Evolutionary conservation across 208 protist species (phyloP).

Genomic region (Trichomonas vaginalis): DNA sequence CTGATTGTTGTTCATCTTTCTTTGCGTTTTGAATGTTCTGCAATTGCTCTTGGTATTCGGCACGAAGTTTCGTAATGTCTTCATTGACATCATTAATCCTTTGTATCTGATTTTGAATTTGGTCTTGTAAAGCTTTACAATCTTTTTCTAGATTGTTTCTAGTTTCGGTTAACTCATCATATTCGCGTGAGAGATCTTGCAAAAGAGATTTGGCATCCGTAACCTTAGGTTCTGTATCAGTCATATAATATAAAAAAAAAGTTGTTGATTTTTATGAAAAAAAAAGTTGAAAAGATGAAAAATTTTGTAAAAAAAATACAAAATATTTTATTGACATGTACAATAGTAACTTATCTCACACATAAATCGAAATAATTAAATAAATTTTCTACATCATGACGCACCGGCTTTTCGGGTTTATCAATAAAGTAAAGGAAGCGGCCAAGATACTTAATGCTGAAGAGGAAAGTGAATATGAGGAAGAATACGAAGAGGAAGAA

Average conservation of each 20-base stretch:
- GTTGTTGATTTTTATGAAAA: no score
- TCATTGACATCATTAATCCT: neutral
- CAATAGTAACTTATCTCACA: no score
- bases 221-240: neutral
- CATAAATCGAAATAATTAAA: no score
- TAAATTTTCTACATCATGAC: no score
- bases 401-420: neutral
- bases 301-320: no score
- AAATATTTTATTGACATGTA: no score
- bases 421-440: neutral
- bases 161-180: neutral
- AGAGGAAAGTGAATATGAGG: neutral
- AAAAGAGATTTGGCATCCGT: neutral
- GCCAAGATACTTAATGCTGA: neutral
- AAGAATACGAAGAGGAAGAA: neutral
- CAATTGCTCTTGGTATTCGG: neutral
- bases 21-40: neutral
- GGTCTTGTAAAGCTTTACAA: neutral
- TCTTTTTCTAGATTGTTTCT: neutral
- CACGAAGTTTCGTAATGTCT: neutral
- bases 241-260: neutral
- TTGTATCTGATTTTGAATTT: neutral
- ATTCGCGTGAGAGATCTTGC: neutral
- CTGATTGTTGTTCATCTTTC: neutral
- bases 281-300: no score